phyloP scores from a whole-genome alignment of 345 rosid genomes.

The Lumnitzera racemosa region DNA sequence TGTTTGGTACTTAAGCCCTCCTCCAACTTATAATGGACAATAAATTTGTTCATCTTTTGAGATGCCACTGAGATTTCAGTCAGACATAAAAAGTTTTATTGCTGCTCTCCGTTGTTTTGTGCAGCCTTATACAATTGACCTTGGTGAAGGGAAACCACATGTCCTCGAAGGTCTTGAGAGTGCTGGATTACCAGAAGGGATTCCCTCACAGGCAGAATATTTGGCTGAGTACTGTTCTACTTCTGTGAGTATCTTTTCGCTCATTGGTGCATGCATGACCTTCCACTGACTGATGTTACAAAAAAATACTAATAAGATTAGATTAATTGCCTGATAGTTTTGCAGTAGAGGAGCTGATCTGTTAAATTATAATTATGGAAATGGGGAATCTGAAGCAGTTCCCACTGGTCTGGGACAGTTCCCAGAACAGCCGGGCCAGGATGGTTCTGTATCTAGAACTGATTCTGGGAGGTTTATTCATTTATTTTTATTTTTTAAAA shows the following conservation, averaged over 20 bases:
- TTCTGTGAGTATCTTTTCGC: constrained; percentile 38
- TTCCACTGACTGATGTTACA: background rate
- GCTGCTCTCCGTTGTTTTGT: constrained; percentile 3
- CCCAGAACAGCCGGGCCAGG: no score
- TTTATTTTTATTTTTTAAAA: no score
- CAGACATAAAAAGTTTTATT: no score
- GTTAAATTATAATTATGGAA: no score
- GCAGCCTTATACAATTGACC: constrained; percentile 56
- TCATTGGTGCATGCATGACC: background rate
- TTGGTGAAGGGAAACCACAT: constrained; percentile 22
- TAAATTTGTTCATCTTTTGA: constrained; percentile 10
- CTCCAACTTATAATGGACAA: background rate
- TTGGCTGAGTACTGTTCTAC: constrained; percentile 74
- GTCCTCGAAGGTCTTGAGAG: constrained; percentile 48
- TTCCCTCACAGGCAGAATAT: constrained; percentile 73
- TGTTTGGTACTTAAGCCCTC: constrained; percentile 53
- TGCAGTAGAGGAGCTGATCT: no score
- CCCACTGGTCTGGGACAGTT: no score
- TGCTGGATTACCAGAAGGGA: constrained; percentile 76
- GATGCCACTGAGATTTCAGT: background rate
- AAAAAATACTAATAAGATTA: no score
- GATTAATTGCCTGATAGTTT: no score
- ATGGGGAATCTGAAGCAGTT: no score
- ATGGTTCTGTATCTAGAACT: no score
- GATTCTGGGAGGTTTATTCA: no score